Evolutionary conservation across 139 green algal species (phyloP).

Genomic region (Chlorella ohadii): DNA sequence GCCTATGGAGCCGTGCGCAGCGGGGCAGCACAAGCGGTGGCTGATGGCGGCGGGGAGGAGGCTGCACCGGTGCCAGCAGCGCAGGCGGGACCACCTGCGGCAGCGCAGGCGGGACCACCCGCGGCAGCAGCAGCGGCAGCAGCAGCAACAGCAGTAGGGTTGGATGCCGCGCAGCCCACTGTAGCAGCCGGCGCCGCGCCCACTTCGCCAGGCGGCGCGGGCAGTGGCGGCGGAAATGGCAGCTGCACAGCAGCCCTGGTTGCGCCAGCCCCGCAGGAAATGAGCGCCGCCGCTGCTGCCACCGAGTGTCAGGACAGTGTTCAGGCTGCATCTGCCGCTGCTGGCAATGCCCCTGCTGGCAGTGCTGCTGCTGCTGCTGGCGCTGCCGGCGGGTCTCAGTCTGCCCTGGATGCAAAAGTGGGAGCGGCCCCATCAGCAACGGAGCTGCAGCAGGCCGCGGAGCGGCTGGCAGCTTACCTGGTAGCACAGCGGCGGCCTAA

Average conservation of each 20-base stretch:
- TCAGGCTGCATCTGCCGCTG: background rate
- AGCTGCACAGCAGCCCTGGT: background rate
- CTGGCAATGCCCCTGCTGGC: background rate
- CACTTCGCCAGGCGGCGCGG: background rate
- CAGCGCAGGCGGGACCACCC: background rate
- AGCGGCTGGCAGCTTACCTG: slow-evolving; percentile 9
- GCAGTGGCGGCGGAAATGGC: no score
- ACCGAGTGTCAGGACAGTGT: background rate
- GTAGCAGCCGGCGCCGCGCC: background rate
- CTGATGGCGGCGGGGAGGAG: no score
- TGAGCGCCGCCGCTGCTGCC: background rate
- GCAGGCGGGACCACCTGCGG: background rate
- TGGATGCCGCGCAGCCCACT: background rate
- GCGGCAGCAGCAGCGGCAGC: background rate
- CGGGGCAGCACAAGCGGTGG: background rate
- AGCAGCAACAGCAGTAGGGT: background rate
- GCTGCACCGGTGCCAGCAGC: background rate
- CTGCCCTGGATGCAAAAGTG: no score
- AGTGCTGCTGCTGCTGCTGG: no score
- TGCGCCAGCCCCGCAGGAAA: background rate
- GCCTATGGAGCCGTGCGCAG: slow-evolving; percentile 57
- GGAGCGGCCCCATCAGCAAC: background rate
- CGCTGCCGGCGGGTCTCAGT: no score
- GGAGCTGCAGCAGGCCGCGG: background rate
- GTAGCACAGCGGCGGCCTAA: slow-evolving; percentile 23